Evolutionary conservation across 441 rosid genomes (phyloP).

Genomic region (Gossypium davidsonii): DNA sequence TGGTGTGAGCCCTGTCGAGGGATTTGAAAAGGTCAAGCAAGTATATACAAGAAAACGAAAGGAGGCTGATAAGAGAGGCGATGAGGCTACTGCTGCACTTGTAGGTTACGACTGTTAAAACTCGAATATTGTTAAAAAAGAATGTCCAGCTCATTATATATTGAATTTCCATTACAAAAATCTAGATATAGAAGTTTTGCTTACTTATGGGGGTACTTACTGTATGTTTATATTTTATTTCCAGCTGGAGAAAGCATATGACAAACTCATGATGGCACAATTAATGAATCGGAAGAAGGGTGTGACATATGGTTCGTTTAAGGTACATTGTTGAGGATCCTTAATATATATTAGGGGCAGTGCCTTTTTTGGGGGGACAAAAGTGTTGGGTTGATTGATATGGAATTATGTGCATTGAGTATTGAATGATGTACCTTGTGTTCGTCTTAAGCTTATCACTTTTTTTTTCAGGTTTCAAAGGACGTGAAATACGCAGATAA

Average conservation of each 20-base stretch:
- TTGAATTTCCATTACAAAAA: neutral
- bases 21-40: slow-evolving; percentile 69
- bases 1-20: slow-evolving; percentile 80
- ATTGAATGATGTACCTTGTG: neutral
- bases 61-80: slow-evolving; percentile 79
- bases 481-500: slow-evolving; percentile 94
- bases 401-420: neutral
- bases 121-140: neutral
- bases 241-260: slow-evolving; percentile 94
- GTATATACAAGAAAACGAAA: slow-evolving; percentile 62
- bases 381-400: neutral
- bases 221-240: slow-evolving; percentile 11
- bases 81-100: slow-evolving; percentile 67
- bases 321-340: slow-evolving; percentile 34
- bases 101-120: slow-evolving; percentile 33
- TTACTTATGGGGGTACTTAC: neutral
- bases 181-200: neutral
- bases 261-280: slow-evolving; percentile 86
- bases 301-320: slow-evolving; percentile 69
- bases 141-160: neutral
- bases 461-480: slow-evolving; percentile 65
- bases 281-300: slow-evolving; percentile 74
- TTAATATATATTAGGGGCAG: neutral
- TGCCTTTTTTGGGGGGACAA: neutral
- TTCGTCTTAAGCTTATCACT: slow-evolving; percentile 2